A percentile compares a stretch with the other conserved stretches of the same genome.
phyloP scores from a whole-genome alignment of 768 basidiomycete genomes.

The Termitomyces heimii region DNA sequence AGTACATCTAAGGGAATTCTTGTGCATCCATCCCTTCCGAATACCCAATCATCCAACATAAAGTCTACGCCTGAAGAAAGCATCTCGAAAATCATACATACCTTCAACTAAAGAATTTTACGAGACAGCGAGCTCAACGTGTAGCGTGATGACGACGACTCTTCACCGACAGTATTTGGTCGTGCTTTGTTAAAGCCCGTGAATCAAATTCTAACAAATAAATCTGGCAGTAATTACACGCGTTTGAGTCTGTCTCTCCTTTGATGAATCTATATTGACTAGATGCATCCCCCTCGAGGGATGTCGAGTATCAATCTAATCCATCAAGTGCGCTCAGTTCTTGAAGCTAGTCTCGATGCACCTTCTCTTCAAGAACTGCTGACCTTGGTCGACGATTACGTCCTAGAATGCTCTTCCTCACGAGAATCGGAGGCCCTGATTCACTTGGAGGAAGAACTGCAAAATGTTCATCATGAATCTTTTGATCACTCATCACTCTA shows the following conservation, averaged over 20 bases:
- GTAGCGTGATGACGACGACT: slow-evolving; percentile 25
- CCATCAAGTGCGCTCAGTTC: slow-evolving; percentile 50
- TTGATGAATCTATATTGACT: not conserved
- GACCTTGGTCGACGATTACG: slow-evolving; percentile 48
- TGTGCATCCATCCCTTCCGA: slow-evolving; percentile 27
- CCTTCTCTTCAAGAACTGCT: slow-evolving; percentile 45
- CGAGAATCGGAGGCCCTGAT: slow-evolving; percentile 35
- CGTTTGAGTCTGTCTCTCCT: not conserved
- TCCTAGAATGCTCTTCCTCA: slow-evolving; percentile 41
- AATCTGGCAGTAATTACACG: not conserved
- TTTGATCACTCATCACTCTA: slow-evolving; percentile 57
- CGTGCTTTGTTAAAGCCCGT: slow-evolving; percentile 18
- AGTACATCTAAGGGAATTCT: slow-evolving; percentile 22
- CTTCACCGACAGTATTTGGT: slow-evolving; percentile 26
- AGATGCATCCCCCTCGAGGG: slow-evolving; percentile 2
- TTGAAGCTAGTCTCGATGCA: slow-evolving; percentile 49
- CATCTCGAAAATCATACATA: slow-evolving; percentile 14
- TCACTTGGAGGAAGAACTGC: slow-evolving; percentile 64
- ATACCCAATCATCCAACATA: slow-evolving; percentile 1
- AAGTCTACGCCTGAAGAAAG: not conserved
- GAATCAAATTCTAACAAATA: slow-evolving; percentile 20
- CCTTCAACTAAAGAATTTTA: slow-evolving; percentile 20
- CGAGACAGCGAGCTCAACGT: slow-evolving; percentile 30
- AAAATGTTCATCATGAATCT: slow-evolving; percentile 52
- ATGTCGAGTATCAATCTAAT: slow-evolving; percentile 35